A percentile compares a stretch with the other conserved stretches of the same genome.
Evolutionary conservation across 148 eudicot genomes (phyloP).

Genomic region (Chenopodium formosanum): DNA sequence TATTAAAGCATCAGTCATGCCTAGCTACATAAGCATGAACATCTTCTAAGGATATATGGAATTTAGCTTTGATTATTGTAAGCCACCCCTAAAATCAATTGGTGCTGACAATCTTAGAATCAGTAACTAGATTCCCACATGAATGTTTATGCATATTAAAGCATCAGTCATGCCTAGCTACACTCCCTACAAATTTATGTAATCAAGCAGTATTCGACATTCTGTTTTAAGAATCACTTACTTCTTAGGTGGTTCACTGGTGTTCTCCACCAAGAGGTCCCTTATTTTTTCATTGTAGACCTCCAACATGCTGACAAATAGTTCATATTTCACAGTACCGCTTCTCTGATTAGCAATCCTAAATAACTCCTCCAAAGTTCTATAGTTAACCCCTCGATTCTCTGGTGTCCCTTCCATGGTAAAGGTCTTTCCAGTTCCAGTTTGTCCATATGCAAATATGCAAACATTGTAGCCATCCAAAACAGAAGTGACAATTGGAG

Average conservation of each 20-base stretch:
- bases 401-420: constrained; percentile 96
- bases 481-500: constrained; percentile 76
- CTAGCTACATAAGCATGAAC: too few species aligned
- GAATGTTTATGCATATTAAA: neutral
- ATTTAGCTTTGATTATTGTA: neutral
- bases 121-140: neutral
- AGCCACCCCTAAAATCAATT: neutral
- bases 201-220: neutral
- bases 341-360: constrained; percentile 59
- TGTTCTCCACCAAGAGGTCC: constrained; percentile 77
- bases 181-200: neutral
- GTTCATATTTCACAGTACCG: constrained; percentile 62
- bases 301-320: constrained; percentile 95
- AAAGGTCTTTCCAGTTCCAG: constrained; percentile 96
- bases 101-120: neutral
- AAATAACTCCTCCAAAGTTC: constrained; percentile 81
- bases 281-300: constrained; percentile 94
- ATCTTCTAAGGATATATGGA: neutral
- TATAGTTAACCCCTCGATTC: constrained; percentile 90
- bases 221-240: constrained; percentile 32
- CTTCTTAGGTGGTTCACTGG: constrained; percentile 67
- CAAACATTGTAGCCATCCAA: constrained; percentile 92
- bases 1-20: neutral
- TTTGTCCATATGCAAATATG: constrained; percentile 97
- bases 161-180: neutral